Base-by-base conservation (phyloP, 1,284 basidiomycete genomes). In the Fomitiporia mediterranea region DNA sequence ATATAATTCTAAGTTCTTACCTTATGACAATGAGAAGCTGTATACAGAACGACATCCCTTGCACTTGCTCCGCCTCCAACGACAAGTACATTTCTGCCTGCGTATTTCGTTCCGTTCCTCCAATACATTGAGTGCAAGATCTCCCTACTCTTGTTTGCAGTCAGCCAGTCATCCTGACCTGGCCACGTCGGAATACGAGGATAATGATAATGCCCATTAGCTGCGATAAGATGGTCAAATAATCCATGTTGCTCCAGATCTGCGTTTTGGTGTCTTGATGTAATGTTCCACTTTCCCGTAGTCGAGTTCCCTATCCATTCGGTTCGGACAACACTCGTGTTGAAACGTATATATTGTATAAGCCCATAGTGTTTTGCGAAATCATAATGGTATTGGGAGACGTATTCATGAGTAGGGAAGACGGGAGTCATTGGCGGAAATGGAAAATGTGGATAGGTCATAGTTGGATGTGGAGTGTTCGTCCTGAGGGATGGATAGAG, bases 61-160 rank as follows among this genome's bases (percentile, higher is more conserved):
- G 74, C 80, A 62, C 80, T 82, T 0, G 75, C 72, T 3, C 77
- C 76, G 9, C 71, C 72, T 4, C 82, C 81, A 8, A 83, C 75
- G 9, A 83, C 72, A 4, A 83, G 61, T 0, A 83, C 75, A 0
- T 68, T 73, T 37, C 65, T 71, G 19, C 72, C 72, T 21, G 60
- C 57, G 62, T 77, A 82, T 6, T 62, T 66, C 42, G 76, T 68
- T 3, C 80, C 77, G 15, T 71, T 63, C 30, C 80, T 75, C 63
- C 80, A 82, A 65, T 74, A 82, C n/a, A 81, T 70, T 2, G 79
- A 78, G 63, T 83, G 81, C 19, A 77, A 35, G 2, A 81, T 72
- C 59, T 75, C 69, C 21, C 74, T 67, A 6, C 68, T 69, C 2
- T 59, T 34, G 3, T 63, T 64, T 32, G 64, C 66, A 11, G 61